Evolutionary conservation across 2,329 filamentous ascomycete genomes (phyloP).

Genomic region (Aspergillus awamori): DNA sequence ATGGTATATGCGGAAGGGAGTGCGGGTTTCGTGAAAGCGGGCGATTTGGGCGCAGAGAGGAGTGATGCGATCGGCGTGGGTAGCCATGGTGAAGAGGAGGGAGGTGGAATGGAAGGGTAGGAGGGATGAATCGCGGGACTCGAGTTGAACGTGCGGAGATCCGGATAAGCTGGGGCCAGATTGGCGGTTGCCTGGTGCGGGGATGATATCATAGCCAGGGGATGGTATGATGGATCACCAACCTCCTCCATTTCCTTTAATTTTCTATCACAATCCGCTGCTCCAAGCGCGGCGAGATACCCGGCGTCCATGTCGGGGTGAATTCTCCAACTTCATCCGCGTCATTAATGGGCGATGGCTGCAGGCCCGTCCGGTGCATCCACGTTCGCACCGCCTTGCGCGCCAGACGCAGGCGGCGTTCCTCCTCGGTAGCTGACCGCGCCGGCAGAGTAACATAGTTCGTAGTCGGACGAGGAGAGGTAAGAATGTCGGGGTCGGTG

Average conservation of each 20-base stretch:
- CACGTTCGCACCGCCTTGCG: conserved; percentile 72
- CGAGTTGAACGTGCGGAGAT: background rate
- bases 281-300: conserved; percentile 76
- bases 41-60: background rate
- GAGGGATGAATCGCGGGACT: background rate
- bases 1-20: conserved; percentile 74
- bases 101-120: background rate
- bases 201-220: background rate
- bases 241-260: background rate
- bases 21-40: conserved; percentile 52
- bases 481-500: conserved; percentile 44
- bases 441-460: conserved; percentile 44
- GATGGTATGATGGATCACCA: background rate
- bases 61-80: background rate
- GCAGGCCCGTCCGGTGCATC: conserved; percentile 68
- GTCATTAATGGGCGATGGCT: conserved; percentile 49
- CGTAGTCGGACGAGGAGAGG: conserved; percentile 33
- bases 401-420: conserved; percentile 65
- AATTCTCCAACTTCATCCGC: conserved; percentile 63
- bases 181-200: background rate
- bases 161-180: background rate
- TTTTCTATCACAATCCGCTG: conserved; percentile 64
- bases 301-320: conserved; percentile 72
- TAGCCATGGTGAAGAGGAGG: background rate
- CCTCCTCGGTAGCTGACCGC: conserved; percentile 51